A percentile compares a stretch with the other conserved stretches of the same genome.
Conservation (phyloP, 2,329 filamentous ascomycete species). For the Madurella fahalii region DNA sequence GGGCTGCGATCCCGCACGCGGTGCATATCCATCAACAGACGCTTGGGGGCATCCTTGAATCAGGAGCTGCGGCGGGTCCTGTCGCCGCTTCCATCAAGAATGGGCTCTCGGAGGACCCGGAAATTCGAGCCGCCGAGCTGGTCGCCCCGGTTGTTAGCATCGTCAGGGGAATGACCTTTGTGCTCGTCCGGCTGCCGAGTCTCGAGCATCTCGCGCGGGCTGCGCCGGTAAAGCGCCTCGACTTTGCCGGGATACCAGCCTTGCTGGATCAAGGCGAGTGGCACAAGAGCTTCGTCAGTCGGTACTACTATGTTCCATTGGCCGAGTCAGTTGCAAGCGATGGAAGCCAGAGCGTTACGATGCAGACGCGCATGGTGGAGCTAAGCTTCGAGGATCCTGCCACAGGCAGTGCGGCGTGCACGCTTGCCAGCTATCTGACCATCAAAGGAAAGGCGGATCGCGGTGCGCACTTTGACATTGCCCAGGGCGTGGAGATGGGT, state of each 20-base stretch:
- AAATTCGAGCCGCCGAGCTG: constrained; percentile 36
- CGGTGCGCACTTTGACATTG: constrained; percentile 46
- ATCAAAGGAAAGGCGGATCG: constrained; percentile 36
- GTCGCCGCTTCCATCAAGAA: constrained; percentile 27
- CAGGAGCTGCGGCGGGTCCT: constrained; percentile 24
- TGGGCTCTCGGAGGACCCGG: constrained; percentile 30
- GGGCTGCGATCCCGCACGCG: constrained; percentile 63
- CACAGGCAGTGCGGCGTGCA: constrained; percentile 59
- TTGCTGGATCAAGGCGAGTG: constrained; percentile 52
- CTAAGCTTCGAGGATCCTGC: constrained; percentile 53
- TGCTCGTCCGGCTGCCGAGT: constrained; percentile 58
- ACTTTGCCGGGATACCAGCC: constrained; percentile 30
- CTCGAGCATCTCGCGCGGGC: constrained; percentile 53
- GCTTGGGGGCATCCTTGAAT: constrained; percentile 33
- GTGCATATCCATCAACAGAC: constrained; percentile 54
- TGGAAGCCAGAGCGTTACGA: constrained; percentile 25
- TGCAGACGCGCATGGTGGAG: constrained; percentile 61
- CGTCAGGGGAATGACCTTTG: constrained; percentile 70
- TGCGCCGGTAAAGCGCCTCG: constrained; percentile 28
- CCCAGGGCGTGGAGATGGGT: constrained; percentile 67
- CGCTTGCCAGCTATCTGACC: constrained; percentile 52
- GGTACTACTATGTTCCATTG: constrained; percentile 57
- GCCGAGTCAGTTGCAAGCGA: constrained; percentile 22
- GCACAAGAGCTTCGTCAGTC: constrained; percentile 48
- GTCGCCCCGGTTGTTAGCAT: constrained; percentile 54